These are phyloP conservation scores for Cladosporium sp. DNA, from an alignment of 2,329 filamentous ascomycete genomes.

Conservation along the genomic window DNA sequence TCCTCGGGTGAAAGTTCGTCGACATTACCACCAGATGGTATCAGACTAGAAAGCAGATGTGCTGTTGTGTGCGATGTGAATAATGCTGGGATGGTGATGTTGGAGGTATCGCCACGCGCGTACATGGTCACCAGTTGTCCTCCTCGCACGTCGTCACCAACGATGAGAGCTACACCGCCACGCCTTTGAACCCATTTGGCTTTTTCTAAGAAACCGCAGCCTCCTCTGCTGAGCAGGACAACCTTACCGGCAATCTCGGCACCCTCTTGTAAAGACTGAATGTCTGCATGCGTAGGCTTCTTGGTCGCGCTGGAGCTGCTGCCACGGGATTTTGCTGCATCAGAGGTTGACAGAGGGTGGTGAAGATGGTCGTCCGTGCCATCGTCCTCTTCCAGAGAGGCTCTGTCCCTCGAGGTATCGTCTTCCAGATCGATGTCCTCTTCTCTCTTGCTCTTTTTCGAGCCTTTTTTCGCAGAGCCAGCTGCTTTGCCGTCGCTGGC, in stretches of 20 bases:
- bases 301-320: slow-evolving; percentile 33
- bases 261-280: slow-evolving; percentile 83
- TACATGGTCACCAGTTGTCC: slow-evolving; percentile 96
- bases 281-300: slow-evolving; percentile 66
- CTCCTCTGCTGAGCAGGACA: slow-evolving; percentile 83
- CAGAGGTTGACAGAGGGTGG: slow-evolving; percentile 48
- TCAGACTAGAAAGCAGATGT: slow-evolving; percentile 82
- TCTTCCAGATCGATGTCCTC: slow-evolving; percentile 5
- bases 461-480: slow-evolving; percentile 14
- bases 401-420: slow-evolving; percentile 10
- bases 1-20: slow-evolving; percentile 59
- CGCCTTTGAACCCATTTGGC: slow-evolving; percentile 94
- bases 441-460: slow-evolving; percentile 22
- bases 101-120: slow-evolving; percentile 91
- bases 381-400: slow-evolving; percentile 50
- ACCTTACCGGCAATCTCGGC: slow-evolving; percentile 93
- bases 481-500: slow-evolving; percentile 13
- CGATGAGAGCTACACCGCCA: slow-evolving; percentile 83
- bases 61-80: slow-evolving; percentile 96
- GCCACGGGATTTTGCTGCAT: slow-evolving; percentile 31
- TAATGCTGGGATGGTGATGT: slow-evolving; percentile 86
- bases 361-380: slow-evolving; percentile 84
- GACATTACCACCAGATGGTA: slow-evolving; percentile 64
- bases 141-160: slow-evolving; percentile 87
- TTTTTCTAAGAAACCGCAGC: slow-evolving; percentile 95